Conservation (phyloP, 2,329 filamentous ascomycete species). For the Alternaria infectoria region DNA sequence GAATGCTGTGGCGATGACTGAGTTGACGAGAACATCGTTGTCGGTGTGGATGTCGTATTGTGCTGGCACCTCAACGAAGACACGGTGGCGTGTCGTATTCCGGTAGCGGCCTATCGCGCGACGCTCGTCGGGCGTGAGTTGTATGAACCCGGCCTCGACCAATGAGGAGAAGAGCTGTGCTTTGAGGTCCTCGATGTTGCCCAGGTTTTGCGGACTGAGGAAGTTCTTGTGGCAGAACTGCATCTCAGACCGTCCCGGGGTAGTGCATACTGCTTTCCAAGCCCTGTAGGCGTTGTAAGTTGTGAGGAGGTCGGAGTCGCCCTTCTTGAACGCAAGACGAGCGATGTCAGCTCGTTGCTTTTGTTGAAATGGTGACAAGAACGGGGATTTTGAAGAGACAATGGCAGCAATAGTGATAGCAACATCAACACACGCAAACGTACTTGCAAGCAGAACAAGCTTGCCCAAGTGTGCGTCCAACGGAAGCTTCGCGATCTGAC, state of each 20-base stretch:
- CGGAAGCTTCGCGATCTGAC: constrained; percentile 85
- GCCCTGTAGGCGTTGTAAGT: constrained; percentile 90
- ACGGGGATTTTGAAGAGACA: constrained; percentile 92
- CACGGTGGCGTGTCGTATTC: constrained; percentile 68
- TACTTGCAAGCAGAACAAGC: constrained; percentile 81
- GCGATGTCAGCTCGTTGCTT: constrained; percentile 82
- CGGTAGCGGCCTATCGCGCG: constrained; percentile 71
- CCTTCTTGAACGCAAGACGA: constrained; percentile 76
- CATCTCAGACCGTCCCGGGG: constrained; percentile 74
- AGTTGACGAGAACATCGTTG: constrained; percentile 78
- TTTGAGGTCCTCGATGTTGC: constrained; percentile 95
- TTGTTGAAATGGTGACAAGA: constrained; percentile 84
- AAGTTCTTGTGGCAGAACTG: constrained; percentile 96
- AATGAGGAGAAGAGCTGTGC: constrained; percentile 85
- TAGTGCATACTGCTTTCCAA: constrained; percentile 84
- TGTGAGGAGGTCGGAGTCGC: constrained; percentile 90
- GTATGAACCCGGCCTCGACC: constrained; percentile 83
- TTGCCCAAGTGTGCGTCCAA: constrained; percentile 96
- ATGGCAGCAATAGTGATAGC: constrained; percentile 91
- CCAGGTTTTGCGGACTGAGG: constrained; percentile 83
- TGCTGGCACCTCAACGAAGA: constrained; percentile 83
- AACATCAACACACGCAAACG: constrained; percentile 92
- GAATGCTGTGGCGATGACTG: constrained; percentile 91
- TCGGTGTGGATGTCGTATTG: constrained; percentile 76
- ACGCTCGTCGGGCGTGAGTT: constrained; percentile 75